Base-by-base conservation (phyloP, 768 basidiomycete genomes). In the Tulasnella sp. region DNA sequence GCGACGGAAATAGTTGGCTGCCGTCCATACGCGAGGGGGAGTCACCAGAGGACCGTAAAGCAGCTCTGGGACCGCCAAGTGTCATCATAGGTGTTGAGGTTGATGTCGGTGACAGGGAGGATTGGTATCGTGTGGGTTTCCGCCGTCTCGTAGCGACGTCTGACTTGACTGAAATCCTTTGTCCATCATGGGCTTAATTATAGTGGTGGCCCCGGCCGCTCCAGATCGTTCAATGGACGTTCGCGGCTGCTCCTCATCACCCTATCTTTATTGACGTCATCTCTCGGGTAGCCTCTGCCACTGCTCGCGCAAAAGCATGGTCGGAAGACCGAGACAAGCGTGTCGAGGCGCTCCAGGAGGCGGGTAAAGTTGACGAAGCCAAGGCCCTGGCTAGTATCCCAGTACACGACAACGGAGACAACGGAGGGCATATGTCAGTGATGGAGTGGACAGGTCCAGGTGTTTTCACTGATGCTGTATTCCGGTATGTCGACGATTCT, bases 181-280 rank as follows among this genome's bases (percentile, higher is more conserved):
- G n/a, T n/a, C n/a, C n/a, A n/a, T n/a, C n/a, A n/a, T n/a, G n/a
- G n/a, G n/a, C n/a, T 5, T 30, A 13, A 5, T 13, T 7, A 41
- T 53, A 68, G 67, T 72, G 66, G 65, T 72, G 69, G 68, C 65
- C 71, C 0, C 63, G 66, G 0, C 71, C 75, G 60, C 66, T 77
- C 0, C 75, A 75, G 61, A 69, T 77, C 24, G 71, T 71, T 1
- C 76, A 77, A 63, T 77, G 76, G 76, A 76, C 75, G 1, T 68
- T 77, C 58, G 68, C 71, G 0, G 68, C 70, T 1, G 65, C 73
- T 0, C 73, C 72, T 13, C 64, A 63, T 26, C 76, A 77, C 58
- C 76, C 76, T 11, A 70, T 76, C 43, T 60, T 72, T 19, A 64
- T 77, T 51, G 73, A 74, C 48, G 69, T 70, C 4, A 47, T 76